Conservation (phyloP, 768 basidiomycete species). For the Crucibulum laeve region DNA sequence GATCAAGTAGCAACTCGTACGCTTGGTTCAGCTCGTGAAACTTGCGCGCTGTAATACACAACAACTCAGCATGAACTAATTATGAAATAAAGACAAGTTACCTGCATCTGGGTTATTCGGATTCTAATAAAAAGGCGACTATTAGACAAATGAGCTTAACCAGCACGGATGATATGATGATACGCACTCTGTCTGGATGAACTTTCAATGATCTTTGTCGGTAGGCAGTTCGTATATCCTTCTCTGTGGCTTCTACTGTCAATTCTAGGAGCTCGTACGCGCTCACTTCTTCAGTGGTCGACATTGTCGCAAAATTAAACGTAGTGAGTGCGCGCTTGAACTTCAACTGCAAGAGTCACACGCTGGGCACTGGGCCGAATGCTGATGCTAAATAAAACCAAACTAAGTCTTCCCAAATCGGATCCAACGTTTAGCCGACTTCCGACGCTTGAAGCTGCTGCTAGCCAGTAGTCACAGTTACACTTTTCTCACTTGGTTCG, state of each 20-base stretch:
- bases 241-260: conserved; percentile 61
- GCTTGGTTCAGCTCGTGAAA: conserved; percentile 84
- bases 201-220: conserved; percentile 78
- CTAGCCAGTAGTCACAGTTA: too few relatives aligned
- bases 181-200: conserved; percentile 77
- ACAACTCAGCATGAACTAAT: background rate
- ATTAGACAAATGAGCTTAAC: conserved; percentile 6
- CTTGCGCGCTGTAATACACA: conserved; percentile 49
- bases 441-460: too few relatives aligned
- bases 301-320: too few relatives aligned
- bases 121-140: conserved; percentile 44
- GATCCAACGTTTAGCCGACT: too few relatives aligned
- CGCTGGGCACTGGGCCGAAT: too few relatives aligned
- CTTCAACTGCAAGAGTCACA: too few relatives aligned
- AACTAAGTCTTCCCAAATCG: too few relatives aligned
- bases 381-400: too few relatives aligned
- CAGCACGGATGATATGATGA: background rate
- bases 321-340: too few relatives aligned
- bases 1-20: conserved; percentile 78
- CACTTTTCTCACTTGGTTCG: too few relatives aligned
- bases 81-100: conserved; percentile 12
- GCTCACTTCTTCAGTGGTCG: conserved; percentile 45
- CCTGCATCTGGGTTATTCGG: conserved; percentile 79
- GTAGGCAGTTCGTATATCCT: conserved; percentile 78
- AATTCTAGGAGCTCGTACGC: conserved; percentile 72